Conservation (phyloP, 2,329 filamentous ascomycete genomes). For the Periglandula ipomoeae region DNA sequence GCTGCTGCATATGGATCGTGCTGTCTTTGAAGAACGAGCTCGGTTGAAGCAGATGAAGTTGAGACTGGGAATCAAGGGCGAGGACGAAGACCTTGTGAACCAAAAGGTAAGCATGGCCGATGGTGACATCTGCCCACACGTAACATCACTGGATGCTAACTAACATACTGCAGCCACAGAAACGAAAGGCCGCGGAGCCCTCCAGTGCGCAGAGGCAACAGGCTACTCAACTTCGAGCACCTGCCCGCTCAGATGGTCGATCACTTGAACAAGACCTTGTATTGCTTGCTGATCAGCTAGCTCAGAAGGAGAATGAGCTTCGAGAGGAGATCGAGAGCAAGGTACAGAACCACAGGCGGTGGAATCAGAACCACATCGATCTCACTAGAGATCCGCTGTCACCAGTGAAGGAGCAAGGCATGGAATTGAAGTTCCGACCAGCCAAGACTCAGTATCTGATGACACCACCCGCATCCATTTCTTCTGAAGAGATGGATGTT, state of each 20-base stretch:
- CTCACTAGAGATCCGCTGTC: constrained; percentile 78
- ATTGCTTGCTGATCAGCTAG: constrained; percentile 64
- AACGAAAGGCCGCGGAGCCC: constrained; percentile 55
- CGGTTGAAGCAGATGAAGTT: constrained; percentile 83
- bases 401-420: constrained; percentile 58
- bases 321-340: constrained; percentile 77
- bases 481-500: constrained; percentile 47
- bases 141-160: constrained; percentile 29
- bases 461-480: constrained; percentile 51
- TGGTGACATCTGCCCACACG: neutral
- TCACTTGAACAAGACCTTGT: constrained; percentile 70
- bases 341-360: constrained; percentile 78
- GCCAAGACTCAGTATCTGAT: constrained; percentile 64
- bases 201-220: constrained; percentile 52
- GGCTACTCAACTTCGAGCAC: constrained; percentile 57
- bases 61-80: constrained; percentile 78
- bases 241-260: constrained; percentile 61
- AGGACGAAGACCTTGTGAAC: constrained; percentile 91
- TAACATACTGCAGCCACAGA: constrained; percentile 48
- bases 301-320: constrained; percentile 75
- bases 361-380: constrained; percentile 87
- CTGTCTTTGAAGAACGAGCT: constrained; percentile 73
- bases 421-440: constrained; percentile 57
- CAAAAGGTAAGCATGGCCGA: constrained; percentile 59
- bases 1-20: constrained; percentile 62